Base-by-base conservation (phyloP, 2,329 filamentous ascomycete genomes). In the Colletotrichum australisinense region DNA sequence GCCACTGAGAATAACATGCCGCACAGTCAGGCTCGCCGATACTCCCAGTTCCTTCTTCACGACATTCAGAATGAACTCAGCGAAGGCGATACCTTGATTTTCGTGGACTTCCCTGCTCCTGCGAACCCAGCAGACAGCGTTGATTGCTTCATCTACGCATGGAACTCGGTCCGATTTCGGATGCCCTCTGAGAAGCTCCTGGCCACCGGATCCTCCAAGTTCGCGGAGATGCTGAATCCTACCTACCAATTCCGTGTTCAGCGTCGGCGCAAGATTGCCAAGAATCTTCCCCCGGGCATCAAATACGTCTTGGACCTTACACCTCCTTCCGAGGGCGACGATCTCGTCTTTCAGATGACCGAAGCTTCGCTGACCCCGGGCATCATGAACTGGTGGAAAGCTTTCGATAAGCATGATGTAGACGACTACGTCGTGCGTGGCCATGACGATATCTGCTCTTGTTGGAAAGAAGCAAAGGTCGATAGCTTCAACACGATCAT, bases 301-400 rank as follows among this genome's bases (percentile, higher is more conserved):
- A 86, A 86, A 70, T 93, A 88, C 75, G 82, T 93, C 22, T 77
- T 94, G 46, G 91, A 94, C 75, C 83, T 93, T 14, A 93, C 91
- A 0, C 92, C 91, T 0, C 86, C 89, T 0, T 81, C 81, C 0
- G 88, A 92, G 77, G 92, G 90, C 1, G 90, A 93, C 2, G 91
- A 92, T 14, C 86, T 90, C 11, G 88, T 92, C 1, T 87, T 89
- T 28, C 84, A 89, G 72, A 84, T 91, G 70, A 89, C 88, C 1
- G 87, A 90, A 70, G 77, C 93, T 14, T 92, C 87, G 14, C 87
- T 92, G 66, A 88, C 91, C 0, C 79, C 83, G 4, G 87, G 87
- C 1, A 84, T 93, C 42, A 85, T 86, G 32, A 83, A 84, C 19
- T 93, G 91, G 91, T 87, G 86, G 79, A 81, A 78, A 2, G 81